Base-by-base conservation (phyloP, 1,139 yeast species). In the Lodderomyces theae region DNA sequence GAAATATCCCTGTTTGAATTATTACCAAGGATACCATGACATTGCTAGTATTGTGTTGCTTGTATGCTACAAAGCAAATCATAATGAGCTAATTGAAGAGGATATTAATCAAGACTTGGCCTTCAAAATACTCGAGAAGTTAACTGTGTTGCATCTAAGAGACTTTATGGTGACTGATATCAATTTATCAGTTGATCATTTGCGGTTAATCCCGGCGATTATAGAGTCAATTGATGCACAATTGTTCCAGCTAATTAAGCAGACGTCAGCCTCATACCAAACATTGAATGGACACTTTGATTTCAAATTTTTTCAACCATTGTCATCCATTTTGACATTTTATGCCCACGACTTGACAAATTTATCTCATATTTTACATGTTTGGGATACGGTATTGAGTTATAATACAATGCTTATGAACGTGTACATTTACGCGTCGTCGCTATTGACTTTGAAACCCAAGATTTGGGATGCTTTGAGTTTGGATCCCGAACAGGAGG, bases 21-120 rank as follows among this genome's bases (percentile, higher is more conserved):
- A 92, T 60, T 92, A 88, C 57, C 98, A 92, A 61, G 98, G 98
- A 0, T 88, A 77, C 57, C 97, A 92, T 61, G 97, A 92, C 55
- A 69, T 90, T 28, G 90, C 89, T 2, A 76, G 86, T 38, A 72
- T 86, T 8, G 65, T 86, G n/a, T 63, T 85, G 16, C 53, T 82
- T 16, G 76, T 83, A 0, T 78, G 79, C 51, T 66, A 63, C 11
- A 39, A 40, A 23, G 39, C 41, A 29, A 41, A 40, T 22, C 37
- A 23, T 15, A 24, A 21, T 15, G 25, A 31, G 12, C 15, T 25
- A 4, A 37, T 30, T 22, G 37, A 52, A 25, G 51, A 51, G 7
- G 47, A 44, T 16, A 35, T 56, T 15, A 58, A 69, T 35, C 72
- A 69, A 36, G 66, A 61, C 10, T 47, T 60, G 25, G 76, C 83